Evolutionary conservation across 169 alveolate genomes (phyloP).

Genomic region (Eimeria tenella): DNA sequence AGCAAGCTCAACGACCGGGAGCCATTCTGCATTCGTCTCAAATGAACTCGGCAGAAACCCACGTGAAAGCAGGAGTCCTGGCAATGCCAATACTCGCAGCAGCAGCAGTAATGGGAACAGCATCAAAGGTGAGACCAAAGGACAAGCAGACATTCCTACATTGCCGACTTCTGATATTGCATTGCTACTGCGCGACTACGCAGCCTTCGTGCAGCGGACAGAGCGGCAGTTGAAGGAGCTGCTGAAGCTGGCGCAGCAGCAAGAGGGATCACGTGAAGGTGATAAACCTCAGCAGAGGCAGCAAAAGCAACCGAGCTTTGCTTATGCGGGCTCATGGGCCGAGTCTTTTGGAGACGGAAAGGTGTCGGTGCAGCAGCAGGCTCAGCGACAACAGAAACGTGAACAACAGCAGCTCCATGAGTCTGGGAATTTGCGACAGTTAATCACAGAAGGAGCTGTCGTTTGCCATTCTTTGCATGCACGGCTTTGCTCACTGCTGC

Average conservation of each 20-base stretch:
- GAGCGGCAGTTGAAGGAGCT: conserved; percentile 55
- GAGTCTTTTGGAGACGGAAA: background rate
- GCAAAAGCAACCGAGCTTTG: background rate
- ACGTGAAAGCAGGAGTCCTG: background rate
- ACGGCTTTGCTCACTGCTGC: conserved; percentile 17
- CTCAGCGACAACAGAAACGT: background rate
- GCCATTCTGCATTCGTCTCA: background rate
- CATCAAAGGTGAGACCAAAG: background rate
- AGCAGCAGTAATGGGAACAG: background rate
- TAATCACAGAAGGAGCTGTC: conserved; percentile 31
- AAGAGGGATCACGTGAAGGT: background rate
- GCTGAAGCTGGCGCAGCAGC: conserved; percentile 48
- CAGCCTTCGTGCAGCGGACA: conserved; percentile 32
- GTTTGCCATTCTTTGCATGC: conserved; percentile 49
- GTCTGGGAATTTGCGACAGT: background rate
- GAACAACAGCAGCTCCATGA: conserved; percentile 20
- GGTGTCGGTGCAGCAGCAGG: conserved; percentile 16
- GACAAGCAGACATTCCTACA: background rate
- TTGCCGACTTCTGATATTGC: conserved; percentile 25
- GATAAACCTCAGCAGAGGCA: background rate
- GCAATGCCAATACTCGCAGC: background rate
- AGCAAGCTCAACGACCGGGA: background rate
- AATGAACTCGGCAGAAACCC: background rate
- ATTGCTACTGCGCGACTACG: conserved; percentile 52
- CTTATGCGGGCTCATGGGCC: background rate